Evolutionary conservation across 2,329 filamentous ascomycete genomes (phyloP).

Genomic region (Herpotrichia juniperi): DNA sequence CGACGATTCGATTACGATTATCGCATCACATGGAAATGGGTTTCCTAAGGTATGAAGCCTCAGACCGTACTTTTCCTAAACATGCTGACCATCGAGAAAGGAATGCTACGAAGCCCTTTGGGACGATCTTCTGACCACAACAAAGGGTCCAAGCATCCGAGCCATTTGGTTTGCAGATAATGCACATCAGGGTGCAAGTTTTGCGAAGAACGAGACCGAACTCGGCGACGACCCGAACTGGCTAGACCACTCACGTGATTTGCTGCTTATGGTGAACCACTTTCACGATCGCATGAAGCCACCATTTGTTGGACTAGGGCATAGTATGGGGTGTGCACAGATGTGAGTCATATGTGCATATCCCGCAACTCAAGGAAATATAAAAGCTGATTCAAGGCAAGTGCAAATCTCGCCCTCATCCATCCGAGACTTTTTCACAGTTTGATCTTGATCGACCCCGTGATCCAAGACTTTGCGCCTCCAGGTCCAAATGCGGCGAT

Average conservation of each 20-base stretch:
- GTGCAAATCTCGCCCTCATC: slow-evolving; percentile 20
- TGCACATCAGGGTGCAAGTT: slow-evolving; percentile 22
- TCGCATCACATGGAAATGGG: slow-evolving; percentile 24
- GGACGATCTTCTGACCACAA: slow-evolving; percentile 18
- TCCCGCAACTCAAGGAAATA: background rate
- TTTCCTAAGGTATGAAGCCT: slow-evolving; percentile 19
- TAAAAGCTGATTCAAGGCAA: background rate
- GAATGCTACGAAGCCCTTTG: slow-evolving; percentile 27
- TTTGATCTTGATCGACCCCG: slow-evolving; percentile 23
- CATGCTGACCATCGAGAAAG: slow-evolving; percentile 7
- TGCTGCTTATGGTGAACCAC: slow-evolving; percentile 23
- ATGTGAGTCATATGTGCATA: slow-evolving; percentile 13
- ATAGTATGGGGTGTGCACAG: slow-evolving; percentile 24
- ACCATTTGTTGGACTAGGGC: slow-evolving; percentile 23
- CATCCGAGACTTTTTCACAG: slow-evolving; percentile 26
- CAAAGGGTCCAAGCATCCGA: slow-evolving; percentile 12
- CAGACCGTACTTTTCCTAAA: background rate
- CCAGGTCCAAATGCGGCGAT: slow-evolving; percentile 24
- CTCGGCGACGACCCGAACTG: slow-evolving; percentile 25
- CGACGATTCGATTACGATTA: slow-evolving; percentile 19
- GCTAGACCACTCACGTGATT: slow-evolving; percentile 25
- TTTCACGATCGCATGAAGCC: slow-evolving; percentile 20
- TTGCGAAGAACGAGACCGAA: slow-evolving; percentile 13
- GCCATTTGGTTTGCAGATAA: slow-evolving; percentile 24
- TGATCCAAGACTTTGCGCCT: slow-evolving; percentile 17